A percentile compares a stretch with the other conserved stretches of the same genome.
These are phyloP conservation scores for Hypoxylon perforatum DNA, from an alignment of 495 filamentous ascomycete genomes.

Conservation along the genomic window DNA sequence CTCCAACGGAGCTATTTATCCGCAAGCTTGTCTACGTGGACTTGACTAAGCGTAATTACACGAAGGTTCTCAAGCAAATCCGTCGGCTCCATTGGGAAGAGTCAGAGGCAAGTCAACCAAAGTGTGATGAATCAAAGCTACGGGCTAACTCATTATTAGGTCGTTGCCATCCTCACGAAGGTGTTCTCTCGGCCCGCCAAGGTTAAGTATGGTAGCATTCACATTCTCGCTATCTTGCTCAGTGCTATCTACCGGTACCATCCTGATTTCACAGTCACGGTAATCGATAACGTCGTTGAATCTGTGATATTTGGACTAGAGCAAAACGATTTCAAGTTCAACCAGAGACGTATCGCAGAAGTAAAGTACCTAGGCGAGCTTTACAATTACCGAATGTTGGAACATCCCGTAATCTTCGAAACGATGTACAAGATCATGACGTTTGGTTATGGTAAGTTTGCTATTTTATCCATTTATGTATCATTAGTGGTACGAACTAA, in stretches of 20 bases:
- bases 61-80: conserved; percentile 90
- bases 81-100: conserved; percentile 98
- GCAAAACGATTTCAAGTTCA: conserved; percentile 97
- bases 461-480: neutral
- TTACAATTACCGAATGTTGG: conserved; percentile 97
- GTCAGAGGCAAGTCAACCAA: conserved; percentile 66
- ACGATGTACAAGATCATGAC: conserved; percentile 93
- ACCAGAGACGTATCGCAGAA: conserved; percentile 93
- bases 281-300: conserved; percentile 92
- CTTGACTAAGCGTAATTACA: conserved; percentile 92
- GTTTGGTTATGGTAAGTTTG: conserved; percentile 79
- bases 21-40: conserved; percentile 91
- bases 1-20: conserved; percentile 90
- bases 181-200: conserved; percentile 96
- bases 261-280: conserved; percentile 83
- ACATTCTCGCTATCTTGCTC: conserved; percentile 91
- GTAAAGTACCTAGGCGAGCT: conserved; percentile 97
- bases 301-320: conserved; percentile 89
- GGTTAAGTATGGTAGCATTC: conserved; percentile 97
- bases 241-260: conserved; percentile 91
- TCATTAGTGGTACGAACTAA: conserved; percentile 18
- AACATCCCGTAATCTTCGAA: conserved; percentile 95
- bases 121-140: neutral
- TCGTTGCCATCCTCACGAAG: conserved; percentile 85
- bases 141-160: conserved; percentile 52